These are phyloP conservation scores for Trichoderma pleuroti DNA, from an alignment of 2,329 filamentous ascomycete species.

Conservation along the genomic window DNA sequence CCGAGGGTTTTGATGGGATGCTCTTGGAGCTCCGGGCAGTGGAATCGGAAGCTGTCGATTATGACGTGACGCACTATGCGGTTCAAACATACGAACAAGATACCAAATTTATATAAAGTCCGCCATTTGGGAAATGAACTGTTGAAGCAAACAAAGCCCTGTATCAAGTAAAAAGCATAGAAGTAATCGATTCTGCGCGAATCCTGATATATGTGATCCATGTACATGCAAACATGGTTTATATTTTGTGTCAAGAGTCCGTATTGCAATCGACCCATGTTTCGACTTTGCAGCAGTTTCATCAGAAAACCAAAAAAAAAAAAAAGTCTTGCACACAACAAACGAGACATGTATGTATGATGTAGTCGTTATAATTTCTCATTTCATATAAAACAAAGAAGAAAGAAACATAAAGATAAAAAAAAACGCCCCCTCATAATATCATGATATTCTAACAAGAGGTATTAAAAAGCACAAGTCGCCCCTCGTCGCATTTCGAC, in stretches of 20 bases:
- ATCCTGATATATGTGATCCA: neutral
- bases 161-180: neutral
- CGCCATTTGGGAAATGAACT: neutral
- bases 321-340: neutral
- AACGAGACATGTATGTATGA: neutral
- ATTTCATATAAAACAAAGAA: neutral
- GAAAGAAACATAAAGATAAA: neutral
- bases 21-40: neutral
- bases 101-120: neutral
- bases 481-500: neutral
- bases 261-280: neutral
- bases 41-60: neutral
- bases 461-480: neutral
- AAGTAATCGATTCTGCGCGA: accelerated
- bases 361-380: neutral
- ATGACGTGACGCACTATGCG: neutral
- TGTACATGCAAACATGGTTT: neutral
- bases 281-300: neutral
- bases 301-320: neutral
- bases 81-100: neutral
- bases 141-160: neutral
- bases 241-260: neutral
- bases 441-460: neutral
- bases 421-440: neutral
- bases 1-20: neutral